These are phyloP conservation scores for Hemerocallis citrina DNA, from an alignment of 106 monocot species.

Conservation along the genomic window DNA sequence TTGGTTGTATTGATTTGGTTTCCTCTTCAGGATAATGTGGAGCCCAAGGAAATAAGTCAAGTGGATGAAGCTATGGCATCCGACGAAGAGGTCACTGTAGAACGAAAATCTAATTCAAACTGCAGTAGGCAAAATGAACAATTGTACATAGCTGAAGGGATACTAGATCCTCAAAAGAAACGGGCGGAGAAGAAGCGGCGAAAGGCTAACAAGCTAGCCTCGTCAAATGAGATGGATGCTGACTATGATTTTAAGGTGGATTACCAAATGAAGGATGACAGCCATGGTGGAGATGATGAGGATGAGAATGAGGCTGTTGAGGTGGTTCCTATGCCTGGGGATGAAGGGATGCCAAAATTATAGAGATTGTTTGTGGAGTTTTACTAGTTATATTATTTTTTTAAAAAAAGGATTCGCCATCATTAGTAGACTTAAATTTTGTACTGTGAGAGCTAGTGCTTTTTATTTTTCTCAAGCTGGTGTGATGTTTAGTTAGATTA, in stretches of 20 bases:
- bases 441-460: too few relatives aligned
- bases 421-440: too few relatives aligned
- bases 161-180: conserved; percentile 60
- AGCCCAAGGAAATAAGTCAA: conserved; percentile 12
- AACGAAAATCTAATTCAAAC: conserved; percentile 24
- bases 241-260: conserved; percentile 95
- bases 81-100: conserved; percentile 13
- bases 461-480: too few relatives aligned
- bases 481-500: too few relatives aligned
- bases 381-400: too few relatives aligned
- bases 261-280: conserved; percentile 37
- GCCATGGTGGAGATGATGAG: conserved; percentile 17
- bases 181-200: conserved; percentile 62
- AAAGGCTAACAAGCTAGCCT: conserved; percentile 35
- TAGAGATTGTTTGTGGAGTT: too few relatives aligned
- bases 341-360: conserved; percentile 40
- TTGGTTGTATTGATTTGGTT: too few relatives aligned
- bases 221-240: conserved; percentile 54
- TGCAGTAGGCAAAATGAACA: conserved; percentile 53
- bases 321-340: conserved; percentile 47
- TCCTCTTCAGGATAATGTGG: conserved; percentile 37
- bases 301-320: conserved; percentile 11
- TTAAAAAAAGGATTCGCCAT: too few relatives aligned
- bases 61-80: conserved; percentile 36
- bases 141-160: conserved; percentile 76